These are phyloP conservation scores for Neurospora sp. DNA, from an alignment of 495 filamentous ascomycete species.

Conservation along the genomic window DNA sequence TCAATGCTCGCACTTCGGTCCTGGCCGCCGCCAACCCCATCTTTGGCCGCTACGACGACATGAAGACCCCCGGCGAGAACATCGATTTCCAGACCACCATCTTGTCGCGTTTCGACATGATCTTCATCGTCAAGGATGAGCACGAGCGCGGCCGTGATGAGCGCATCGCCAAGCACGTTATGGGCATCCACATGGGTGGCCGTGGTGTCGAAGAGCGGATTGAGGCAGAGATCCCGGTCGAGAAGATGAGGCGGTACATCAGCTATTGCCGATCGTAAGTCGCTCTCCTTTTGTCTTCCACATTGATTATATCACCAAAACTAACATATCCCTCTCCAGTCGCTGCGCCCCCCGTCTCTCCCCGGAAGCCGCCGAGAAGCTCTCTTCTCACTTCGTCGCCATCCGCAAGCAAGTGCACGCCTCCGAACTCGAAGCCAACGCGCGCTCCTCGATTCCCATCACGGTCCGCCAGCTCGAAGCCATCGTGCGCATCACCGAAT, in stretches of 20 bases:
- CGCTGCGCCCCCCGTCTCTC: slow-evolving; percentile 90
- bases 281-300: neutral
- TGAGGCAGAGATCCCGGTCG: slow-evolving; percentile 79
- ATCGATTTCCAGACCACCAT: slow-evolving; percentile 99
- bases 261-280: slow-evolving; percentile 92
- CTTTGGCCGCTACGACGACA: slow-evolving; percentile 94
- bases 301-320: neutral
- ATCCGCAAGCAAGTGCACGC: slow-evolving; percentile 93
- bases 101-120: slow-evolving; percentile 98
- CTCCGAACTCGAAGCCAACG: slow-evolving; percentile 75
- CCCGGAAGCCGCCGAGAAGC: slow-evolving; percentile 87
- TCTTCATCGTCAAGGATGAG: slow-evolving; percentile 96
- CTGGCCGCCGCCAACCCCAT: slow-evolving; percentile 95
- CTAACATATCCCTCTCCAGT: slow-evolving; percentile 39
- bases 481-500: slow-evolving; percentile 94
- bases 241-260: slow-evolving; percentile 97
- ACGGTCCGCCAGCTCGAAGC: slow-evolving; percentile 95
- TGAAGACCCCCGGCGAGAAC: slow-evolving; percentile 96
- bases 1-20: slow-evolving; percentile 92
- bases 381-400: slow-evolving; percentile 93
- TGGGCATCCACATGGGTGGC: slow-evolving; percentile 94
- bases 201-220: slow-evolving; percentile 73
- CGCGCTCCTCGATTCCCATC: slow-evolving; percentile 88
- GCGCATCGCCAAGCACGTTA: slow-evolving; percentile 90
- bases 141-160: slow-evolving; percentile 87